Evolutionary conservation across 1,284 basidiomycete genomes (phyloP).

Genomic region (Pseudozyma flocculosa): DNA sequence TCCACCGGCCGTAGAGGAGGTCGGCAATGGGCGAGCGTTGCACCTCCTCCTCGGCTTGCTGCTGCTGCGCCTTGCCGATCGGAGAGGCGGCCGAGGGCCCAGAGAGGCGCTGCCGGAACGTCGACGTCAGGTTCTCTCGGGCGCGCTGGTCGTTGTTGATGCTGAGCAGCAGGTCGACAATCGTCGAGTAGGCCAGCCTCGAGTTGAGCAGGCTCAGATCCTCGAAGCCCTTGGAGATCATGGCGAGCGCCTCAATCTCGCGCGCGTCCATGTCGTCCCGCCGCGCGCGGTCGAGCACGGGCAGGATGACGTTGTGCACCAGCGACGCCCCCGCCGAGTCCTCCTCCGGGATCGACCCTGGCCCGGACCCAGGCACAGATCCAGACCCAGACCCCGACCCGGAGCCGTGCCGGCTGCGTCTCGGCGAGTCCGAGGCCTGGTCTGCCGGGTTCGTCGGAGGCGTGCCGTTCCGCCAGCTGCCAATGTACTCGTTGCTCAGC

Average conservation of each 20-base stretch:
- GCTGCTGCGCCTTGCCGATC: conserved; percentile 16
- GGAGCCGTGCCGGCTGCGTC: conserved; percentile 12
- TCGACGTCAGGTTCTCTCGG: conserved; percentile 29
- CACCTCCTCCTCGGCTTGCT: conserved; percentile 24
- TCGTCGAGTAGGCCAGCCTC: conserved; percentile 77
- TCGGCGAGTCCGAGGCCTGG: conserved; percentile 3
- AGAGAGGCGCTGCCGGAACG: conserved; percentile 31
- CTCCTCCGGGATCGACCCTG: conserved; percentile 7
- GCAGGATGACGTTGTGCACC: conserved; percentile 45
- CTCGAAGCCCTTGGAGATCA: conserved; percentile 82
- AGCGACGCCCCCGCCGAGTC: conserved; percentile 30
- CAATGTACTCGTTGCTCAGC: conserved; percentile 77
- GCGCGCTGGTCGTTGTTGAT: conserved; percentile 66
- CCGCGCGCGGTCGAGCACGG: conserved; percentile 43
- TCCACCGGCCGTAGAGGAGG: conserved; percentile 89
- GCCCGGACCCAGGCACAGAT: too few species aligned
- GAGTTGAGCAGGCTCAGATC: conserved; percentile 80
- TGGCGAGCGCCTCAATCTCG: conserved; percentile 83
- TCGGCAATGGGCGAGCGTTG: conserved; percentile 76
- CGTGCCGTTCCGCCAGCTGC: conserved; percentile 54
- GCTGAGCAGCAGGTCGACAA: conserved; percentile 83
- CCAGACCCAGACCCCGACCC: too few species aligned
- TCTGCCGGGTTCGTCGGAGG: conserved; percentile 15
- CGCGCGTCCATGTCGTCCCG: conserved; percentile 76
- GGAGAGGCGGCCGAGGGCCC: conserved; percentile 7